Base-by-base conservation (phyloP, 495 filamentous ascomycete species). In the Penicillium psychrofluorescens region DNA sequence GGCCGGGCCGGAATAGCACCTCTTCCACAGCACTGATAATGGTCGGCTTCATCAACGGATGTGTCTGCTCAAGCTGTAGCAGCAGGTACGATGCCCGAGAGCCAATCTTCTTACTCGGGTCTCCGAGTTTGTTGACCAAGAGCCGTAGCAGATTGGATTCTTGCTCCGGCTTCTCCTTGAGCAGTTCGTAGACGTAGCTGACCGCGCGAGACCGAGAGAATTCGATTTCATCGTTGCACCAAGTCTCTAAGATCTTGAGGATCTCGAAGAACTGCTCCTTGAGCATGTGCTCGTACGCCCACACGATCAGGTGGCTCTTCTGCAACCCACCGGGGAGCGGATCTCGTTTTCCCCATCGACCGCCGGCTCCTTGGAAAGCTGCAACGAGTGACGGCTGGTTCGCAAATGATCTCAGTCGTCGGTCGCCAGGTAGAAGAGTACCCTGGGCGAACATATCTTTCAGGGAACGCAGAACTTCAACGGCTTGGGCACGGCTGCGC, bases 111-210 rank as follows among this genome's bases (percentile, higher is more conserved):
- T 88, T 91, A 42, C 91, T 84, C 1, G 81, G 83, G 56, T 98
- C 92, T 49, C 92, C 90, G 13, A 97, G 81, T 62, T 97, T 97
- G 68, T 98, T 96, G 34, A 96, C 88, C 40, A 98, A 61, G 31
- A 98, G 70, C 35, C 94, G 78, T 38, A 98, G 72, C 35, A 98
- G 72, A 59, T 98, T 98, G 30, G 90, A 83, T 63, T 98, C 92
- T 59, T 98, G 94, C 62, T 98, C 92, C 1, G 92, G 92, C 64
- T 96, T 98, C 63, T 92, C 89, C 60, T 85, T 88, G 29, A 98
- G 74, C 11, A 98, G 71, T 49, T 92, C 88, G 55, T 78, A 95
- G 29, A 95, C 83, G 41, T 91, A 91, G 39, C 86, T 90, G 11
- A 97, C 70, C 11, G 91, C 86, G 45, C 88, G 81, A 13, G 80